Conservation (phyloP, 352 stramenopile species). For the Phytophthora crassamura region DNA sequence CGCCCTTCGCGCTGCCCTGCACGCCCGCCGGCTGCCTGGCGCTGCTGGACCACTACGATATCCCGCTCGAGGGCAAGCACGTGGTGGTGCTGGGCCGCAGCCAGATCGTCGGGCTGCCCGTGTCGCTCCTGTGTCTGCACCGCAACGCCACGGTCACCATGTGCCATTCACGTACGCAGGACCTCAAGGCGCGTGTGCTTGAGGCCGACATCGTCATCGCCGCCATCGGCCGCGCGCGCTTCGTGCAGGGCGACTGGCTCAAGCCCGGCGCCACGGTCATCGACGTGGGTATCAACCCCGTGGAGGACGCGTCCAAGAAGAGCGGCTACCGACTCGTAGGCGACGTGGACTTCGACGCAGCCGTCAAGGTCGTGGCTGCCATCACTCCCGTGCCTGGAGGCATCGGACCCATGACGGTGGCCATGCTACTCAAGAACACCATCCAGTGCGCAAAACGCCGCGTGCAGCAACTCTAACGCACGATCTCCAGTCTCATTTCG, state of each 20-base stretch:
- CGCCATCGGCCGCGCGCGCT: conserved; percentile 92
- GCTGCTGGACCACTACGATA: conserved; percentile 91
- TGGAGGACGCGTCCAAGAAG: conserved; percentile 86
- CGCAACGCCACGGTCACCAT: conserved; percentile 98
- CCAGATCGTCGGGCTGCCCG: conserved; percentile 98
- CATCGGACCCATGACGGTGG: conserved; percentile 99
- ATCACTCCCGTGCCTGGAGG: conserved; percentile 97
- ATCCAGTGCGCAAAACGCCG: conserved; percentile 52
- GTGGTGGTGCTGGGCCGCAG: conserved; percentile 97
- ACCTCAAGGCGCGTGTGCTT: conserved; percentile 80
- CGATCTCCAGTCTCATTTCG: not conserved
- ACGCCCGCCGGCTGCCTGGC: conserved; percentile 97
- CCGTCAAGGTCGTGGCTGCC: conserved; percentile 81
- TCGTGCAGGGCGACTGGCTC: conserved; percentile 96
- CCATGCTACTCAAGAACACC: conserved; percentile 92
- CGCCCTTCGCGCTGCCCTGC: conserved; percentile 92
- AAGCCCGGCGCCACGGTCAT: conserved; percentile 98
- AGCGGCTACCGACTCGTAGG: conserved; percentile 95
- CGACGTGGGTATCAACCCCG: conserved; percentile 99
- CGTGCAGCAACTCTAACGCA: conserved; percentile 23
- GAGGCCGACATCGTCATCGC: conserved; percentile 98
- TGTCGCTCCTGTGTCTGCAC: conserved; percentile 95
- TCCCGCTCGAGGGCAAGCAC: conserved; percentile 94
- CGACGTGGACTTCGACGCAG: conserved; percentile 96
- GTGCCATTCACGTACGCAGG: conserved; percentile 94